phyloP scores from a whole-genome alignment of 768 basidiomycete species.

The Boletus subparvulus region DNA sequence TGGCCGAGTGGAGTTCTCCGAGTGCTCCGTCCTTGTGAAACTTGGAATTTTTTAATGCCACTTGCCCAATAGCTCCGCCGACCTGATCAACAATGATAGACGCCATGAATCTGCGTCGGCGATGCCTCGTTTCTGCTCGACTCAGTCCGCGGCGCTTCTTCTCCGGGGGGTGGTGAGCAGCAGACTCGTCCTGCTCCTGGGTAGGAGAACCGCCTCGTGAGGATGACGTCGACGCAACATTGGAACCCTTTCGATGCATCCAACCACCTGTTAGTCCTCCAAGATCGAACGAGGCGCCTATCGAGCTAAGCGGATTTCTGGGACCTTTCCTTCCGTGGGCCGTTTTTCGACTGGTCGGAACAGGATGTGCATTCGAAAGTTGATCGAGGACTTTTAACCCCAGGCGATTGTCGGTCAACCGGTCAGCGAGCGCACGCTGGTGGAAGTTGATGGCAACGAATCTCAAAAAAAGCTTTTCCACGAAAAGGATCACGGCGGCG shows the following conservation, averaged over 20 bases:
- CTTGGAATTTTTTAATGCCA: constrained; percentile 65
- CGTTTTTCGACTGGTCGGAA: constrained; percentile 35
- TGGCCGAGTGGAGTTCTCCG: constrained; percentile 60
- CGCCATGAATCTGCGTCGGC: constrained; percentile 52
- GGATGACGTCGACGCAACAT: constrained; percentile 3
- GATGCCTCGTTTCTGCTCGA: constrained; percentile 39
- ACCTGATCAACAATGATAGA: constrained; percentile 72
- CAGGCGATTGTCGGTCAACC: constrained; percentile 65
- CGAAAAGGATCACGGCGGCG: constrained; percentile 43
- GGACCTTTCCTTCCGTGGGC: constrained; percentile 47
- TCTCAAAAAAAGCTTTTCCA: constrained; percentile 63
- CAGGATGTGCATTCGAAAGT: constrained; percentile 63
- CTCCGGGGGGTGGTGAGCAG: constrained; percentile 5
- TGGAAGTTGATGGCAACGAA: constrained; percentile 83
- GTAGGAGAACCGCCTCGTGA: not conserved
- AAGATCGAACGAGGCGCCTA: constrained; percentile 40
- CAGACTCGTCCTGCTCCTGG: constrained; percentile 16
- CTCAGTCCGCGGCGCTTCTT: constrained; percentile 17
- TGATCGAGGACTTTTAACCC: constrained; percentile 70
- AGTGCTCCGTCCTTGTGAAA: constrained; percentile 55
- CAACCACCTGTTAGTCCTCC: constrained; percentile 15
- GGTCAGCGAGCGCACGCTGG: constrained; percentile 70
- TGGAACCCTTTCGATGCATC: constrained; percentile 17
- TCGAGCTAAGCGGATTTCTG: constrained; percentile 38
- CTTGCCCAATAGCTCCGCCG: constrained; percentile 62